Percentiles rank a stretch among this genome's conserved stretches.
These are phyloP conservation scores for Aphanomyces euteiches DNA, from an alignment of 352 stramenopile genomes.

Conservation along the genomic window DNA sequence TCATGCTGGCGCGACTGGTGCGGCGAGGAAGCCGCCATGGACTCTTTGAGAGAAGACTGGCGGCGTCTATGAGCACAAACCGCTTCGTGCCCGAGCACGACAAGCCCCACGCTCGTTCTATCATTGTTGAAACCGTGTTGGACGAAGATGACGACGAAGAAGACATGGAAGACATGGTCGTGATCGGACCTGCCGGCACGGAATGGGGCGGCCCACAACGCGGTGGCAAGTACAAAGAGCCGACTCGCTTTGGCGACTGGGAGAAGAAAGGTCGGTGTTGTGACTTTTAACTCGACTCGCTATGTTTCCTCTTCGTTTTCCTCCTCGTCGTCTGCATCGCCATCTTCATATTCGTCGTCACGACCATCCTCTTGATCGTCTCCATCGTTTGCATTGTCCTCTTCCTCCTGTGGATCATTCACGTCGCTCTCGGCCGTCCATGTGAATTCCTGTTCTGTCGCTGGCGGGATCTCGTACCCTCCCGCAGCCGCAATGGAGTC, in stretches of 20 bases:
- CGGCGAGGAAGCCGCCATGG: not conserved
- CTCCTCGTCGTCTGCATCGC: conserved; percentile 22
- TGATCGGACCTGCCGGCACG: conserved; percentile 73
- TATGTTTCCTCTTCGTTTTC: conserved; percentile 27
- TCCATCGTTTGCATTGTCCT: conserved; percentile 23
- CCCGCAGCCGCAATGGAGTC: conserved; percentile 7
- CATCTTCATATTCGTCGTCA: conserved; percentile 1
- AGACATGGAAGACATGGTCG: conserved; percentile 93
- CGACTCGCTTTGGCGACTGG: conserved; percentile 97
- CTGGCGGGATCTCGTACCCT: conserved; percentile 24
- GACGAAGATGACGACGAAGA: conserved; percentile 70
- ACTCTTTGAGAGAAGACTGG: not conserved
- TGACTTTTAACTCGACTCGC: conserved; percentile 84
- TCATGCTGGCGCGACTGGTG: conserved; percentile 23
- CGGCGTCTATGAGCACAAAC: not conserved
- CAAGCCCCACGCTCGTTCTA: conserved; percentile 23
- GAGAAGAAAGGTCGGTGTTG: conserved; percentile 95
- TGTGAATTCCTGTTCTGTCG: conserved; percentile 34
- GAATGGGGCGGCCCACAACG: conserved; percentile 94
- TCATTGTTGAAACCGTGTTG: conserved; percentile 23
- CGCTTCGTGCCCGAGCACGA: conserved; percentile 17
- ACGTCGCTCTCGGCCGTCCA: conserved; percentile 35
- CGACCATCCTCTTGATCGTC: not conserved
- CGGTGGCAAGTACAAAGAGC: conserved; percentile 91
- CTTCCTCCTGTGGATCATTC: conserved; percentile 22